Percentiles rank a stretch among this genome's conserved stretches.
Conservation (phyloP, 2,329 filamentous ascomycete species). For the Chaetomium strumarium region DNA sequence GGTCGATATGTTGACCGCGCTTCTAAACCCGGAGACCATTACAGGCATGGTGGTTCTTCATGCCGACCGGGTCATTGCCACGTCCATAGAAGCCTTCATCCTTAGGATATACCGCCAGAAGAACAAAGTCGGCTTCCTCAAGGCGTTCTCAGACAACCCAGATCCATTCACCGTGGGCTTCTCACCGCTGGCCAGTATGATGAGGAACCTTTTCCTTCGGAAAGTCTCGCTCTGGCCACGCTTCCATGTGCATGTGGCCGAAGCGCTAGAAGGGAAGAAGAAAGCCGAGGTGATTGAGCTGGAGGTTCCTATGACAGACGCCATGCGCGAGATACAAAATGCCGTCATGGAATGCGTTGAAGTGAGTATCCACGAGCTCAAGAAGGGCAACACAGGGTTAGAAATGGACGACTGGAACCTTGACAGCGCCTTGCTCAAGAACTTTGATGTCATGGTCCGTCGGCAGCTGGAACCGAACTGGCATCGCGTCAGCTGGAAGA, state of each 20-base stretch:
- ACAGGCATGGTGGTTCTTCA: slow-evolving; percentile 85
- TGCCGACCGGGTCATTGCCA: slow-evolving; percentile 79
- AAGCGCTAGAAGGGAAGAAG: slow-evolving; percentile 81
- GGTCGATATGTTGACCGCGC: slow-evolving; percentile 80
- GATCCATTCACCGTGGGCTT: slow-evolving; percentile 88
- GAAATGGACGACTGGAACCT: slow-evolving; percentile 97
- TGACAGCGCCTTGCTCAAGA: slow-evolving; percentile 85
- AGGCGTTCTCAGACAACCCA: slow-evolving; percentile 90
- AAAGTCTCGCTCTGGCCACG: slow-evolving; percentile 89
- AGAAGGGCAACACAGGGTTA: slow-evolving; percentile 80
- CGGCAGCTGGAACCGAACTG: slow-evolving; percentile 92
- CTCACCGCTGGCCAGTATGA: slow-evolving; percentile 79
- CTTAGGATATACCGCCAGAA: slow-evolving; percentile 87
- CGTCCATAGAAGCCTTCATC: slow-evolving; percentile 91
- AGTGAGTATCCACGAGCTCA: slow-evolving; percentile 86
- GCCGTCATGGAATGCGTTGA: slow-evolving; percentile 95
- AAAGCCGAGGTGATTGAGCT: slow-evolving; percentile 97
- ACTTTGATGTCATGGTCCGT: slow-evolving; percentile 83
- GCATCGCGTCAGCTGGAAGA: slow-evolving; percentile 94
- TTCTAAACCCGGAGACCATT: slow-evolving; percentile 76
- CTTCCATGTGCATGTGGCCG: slow-evolving; percentile 85
- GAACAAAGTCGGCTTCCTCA: slow-evolving; percentile 90
- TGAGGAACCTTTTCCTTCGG: slow-evolving; percentile 85
- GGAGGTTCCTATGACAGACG: slow-evolving; percentile 91
- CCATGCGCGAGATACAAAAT: slow-evolving; percentile 89